Evolutionary conservation across 116 monocot genomes (phyloP).

Genomic region (Cymodocea nodosa): DNA sequence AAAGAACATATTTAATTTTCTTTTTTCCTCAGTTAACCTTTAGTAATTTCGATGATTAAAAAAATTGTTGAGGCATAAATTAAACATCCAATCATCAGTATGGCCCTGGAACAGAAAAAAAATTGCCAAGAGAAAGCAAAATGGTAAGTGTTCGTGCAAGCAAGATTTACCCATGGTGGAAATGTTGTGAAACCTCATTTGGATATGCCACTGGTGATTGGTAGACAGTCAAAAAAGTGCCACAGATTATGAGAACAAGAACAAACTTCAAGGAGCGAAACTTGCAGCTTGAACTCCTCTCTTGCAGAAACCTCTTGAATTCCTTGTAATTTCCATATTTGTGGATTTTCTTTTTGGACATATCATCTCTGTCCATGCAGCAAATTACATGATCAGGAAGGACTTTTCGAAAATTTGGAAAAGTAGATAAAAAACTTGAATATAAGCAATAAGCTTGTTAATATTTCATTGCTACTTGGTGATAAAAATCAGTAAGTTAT

Average conservation of each 20-base stretch:
- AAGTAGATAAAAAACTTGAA: not conserved
- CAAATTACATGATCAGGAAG: not conserved
- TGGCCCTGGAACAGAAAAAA: not conserved
- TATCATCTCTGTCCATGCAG: slow-evolving; percentile 21
- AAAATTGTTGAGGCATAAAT: not conserved
- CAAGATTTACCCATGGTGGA: slow-evolving; percentile 21
- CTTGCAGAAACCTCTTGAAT: slow-evolving; percentile 22
- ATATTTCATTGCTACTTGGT: too few relatives aligned
- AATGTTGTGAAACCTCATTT: slow-evolving; percentile 16
- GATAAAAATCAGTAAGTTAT: too few relatives aligned
- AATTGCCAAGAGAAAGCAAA: too few relatives aligned
- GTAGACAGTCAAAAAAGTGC: slow-evolving; percentile 31
- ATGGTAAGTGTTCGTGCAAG: not conserved
- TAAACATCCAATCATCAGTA: not conserved
- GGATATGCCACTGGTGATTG: slow-evolving; percentile 25
- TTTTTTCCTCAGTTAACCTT: too few relatives aligned
- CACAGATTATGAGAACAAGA: slow-evolving; percentile 31
- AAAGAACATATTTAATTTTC: not conserved
- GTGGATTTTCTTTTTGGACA: slow-evolving; percentile 21
- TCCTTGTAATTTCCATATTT: slow-evolving; percentile 35
- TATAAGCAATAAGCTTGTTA: not conserved
- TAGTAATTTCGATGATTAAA: too few relatives aligned
- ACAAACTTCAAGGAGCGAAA: slow-evolving; percentile 34
- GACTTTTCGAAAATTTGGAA: not conserved
- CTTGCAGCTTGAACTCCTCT: slow-evolving; percentile 38